phyloP scores from a whole-genome alignment of 768 basidiomycete genomes.

The Boletus pseudopeckii region DNA sequence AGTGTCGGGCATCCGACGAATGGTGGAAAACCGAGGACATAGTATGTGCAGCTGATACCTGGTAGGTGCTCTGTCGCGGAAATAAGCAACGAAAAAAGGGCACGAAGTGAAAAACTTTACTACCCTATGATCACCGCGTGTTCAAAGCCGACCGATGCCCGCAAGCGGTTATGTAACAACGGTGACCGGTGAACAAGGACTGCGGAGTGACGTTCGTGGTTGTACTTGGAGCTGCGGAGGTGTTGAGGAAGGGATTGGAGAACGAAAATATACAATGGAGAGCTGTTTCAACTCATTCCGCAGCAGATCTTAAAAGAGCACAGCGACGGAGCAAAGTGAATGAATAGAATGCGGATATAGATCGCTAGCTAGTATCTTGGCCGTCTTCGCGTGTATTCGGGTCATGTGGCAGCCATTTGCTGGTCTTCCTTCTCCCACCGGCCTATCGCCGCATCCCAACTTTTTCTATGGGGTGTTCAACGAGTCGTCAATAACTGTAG shows the following conservation, averaged over 20 bases:
- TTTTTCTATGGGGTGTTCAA: too few species aligned
- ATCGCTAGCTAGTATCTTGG: too few species aligned
- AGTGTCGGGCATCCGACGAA: constrained; percentile 1
- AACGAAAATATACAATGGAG: neutral
- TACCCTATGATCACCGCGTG: neutral
- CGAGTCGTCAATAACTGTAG: too few species aligned
- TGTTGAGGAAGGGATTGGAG: neutral
- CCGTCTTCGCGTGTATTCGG: too few species aligned
- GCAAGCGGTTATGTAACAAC: neutral
- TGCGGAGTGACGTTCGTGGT: too few species aligned
- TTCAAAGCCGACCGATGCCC: neutral
- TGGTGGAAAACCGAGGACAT: neutral
- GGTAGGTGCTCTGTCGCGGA: neutral
- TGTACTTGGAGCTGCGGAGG: neutral
- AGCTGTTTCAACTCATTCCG: neutral
- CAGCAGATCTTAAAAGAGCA: neutral
- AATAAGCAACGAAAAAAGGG: neutral
- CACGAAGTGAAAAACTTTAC: neutral
- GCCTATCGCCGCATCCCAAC: too few species aligned
- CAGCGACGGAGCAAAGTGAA: neutral
- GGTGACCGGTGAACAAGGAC: neutral
- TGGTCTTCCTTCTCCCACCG: neutral
- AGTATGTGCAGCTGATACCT: too few species aligned
- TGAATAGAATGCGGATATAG: neutral
- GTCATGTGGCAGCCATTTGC: neutral